These are phyloP conservation scores for Spencermartinsiella europaea DNA, from an alignment of 805 yeast genomes.

Conservation along the genomic window DNA sequence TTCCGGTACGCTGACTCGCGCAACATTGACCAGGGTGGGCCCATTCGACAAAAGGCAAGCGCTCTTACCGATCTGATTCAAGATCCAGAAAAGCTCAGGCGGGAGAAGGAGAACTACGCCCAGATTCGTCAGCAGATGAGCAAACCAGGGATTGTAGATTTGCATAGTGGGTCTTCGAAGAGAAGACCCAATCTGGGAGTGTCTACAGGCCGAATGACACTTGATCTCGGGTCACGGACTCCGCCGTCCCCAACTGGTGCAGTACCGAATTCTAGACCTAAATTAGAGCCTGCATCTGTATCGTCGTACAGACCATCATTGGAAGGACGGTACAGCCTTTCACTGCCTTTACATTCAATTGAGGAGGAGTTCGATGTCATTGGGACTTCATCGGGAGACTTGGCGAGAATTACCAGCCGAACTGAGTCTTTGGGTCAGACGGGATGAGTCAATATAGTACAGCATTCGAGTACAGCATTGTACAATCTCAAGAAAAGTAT, in stretches of 20 bases:
- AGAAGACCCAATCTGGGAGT: not conserved
- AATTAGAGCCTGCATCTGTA: not conserved
- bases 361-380: constrained; percentile 14
- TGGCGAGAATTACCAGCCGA: constrained; percentile 9
- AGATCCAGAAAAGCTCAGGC: constrained; percentile 21
- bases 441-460: too few relatives aligned
- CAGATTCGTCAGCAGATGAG: constrained; percentile 28
- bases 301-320: not conserved
- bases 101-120: constrained; percentile 26
- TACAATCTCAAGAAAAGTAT: too few relatives aligned
- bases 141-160: constrained; percentile 24
- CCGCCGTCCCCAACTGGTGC: not conserved
- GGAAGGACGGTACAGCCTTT: constrained; percentile 17
- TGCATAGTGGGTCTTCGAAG: constrained; percentile 3
- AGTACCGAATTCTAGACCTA: not conserved
- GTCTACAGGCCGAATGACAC: constrained; percentile 8
- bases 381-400: constrained; percentile 1
- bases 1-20: constrained; percentile 65
- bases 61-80: constrained; percentile 59
- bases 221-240: constrained; percentile 4
- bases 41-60: constrained; percentile 48
- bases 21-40: constrained; percentile 30
- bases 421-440: too few relatives aligned
- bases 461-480: too few relatives aligned
- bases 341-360: constrained; percentile 19